Base-by-base conservation (phyloP, 1,139 yeast genomes). In the Sugiyamaella castrensis region DNA sequence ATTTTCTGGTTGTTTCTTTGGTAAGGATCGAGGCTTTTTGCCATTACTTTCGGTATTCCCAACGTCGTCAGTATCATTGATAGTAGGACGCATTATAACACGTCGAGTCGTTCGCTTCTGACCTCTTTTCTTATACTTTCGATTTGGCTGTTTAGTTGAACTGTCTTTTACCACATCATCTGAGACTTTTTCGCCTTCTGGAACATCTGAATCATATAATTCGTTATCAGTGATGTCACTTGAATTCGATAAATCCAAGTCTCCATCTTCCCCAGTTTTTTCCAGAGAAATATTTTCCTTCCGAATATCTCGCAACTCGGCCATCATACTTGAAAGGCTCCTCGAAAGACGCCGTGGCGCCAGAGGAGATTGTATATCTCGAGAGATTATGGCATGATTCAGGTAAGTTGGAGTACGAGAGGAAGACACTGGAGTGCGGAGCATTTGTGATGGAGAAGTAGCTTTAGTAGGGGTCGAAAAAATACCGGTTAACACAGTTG, bases 51-150 rank as follows among this genome's bases (percentile, higher is more conserved):
- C 12, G 37, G 48, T 43, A 34, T 38, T 29, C 50, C 40, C 46
- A 33, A 28, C 40, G 7, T 49, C 39, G 31, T 48, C 53, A 27
- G 43, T 50, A 26, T 49, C 48, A 39, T 49, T 47, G 4, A 63
- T 61, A 9, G 73, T 60, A 1, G 82, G 80, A 52, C 74, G 76
- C 64, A 82, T 74, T 51, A 76, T 78, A 63, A 79, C 80, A 50
- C 84, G 71, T 55, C 84, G 71, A 0, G 88, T 82, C 2, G 81
- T 77, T 60, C 91, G 70, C 68, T 83, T 84, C 45, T 79, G 84
- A 69, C 66, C 72, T 66, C 71, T 71, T 51, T 70, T 69, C 59
- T 65, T 70, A 51, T 57, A 59, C 40, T 50, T 47, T 6, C 40
- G 47, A 5, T 12, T 37, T 10, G 39, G 30, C 13, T 24, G 37